A percentile compares a stretch with the other conserved stretches of the same genome.
phyloP scores from a whole-genome alignment of 345 rosid species.

The Eucalyptus sideroxylon region DNA sequence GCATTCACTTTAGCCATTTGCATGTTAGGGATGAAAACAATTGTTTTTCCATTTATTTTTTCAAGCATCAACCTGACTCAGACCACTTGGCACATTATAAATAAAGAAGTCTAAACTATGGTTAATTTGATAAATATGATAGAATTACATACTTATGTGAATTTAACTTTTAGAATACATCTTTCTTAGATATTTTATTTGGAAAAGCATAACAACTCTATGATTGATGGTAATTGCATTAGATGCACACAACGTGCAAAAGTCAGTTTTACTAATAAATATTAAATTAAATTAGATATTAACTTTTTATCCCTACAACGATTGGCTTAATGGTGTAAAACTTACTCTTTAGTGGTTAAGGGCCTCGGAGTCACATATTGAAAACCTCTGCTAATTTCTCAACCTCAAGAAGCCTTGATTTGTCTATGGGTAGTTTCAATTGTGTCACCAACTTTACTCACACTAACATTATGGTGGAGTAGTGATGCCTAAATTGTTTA shows the following conservation, averaged over 20 bases:
- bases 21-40: too few relatives aligned
- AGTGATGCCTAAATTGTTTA: too few relatives aligned
- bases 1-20: too few relatives aligned
- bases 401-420: neutral
- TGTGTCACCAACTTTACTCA: neutral
- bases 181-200: neutral
- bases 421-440: neutral
- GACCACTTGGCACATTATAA: neutral
- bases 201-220: neutral
- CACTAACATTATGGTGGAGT: neutral
- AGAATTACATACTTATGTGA: neutral
- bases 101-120: too few relatives aligned
- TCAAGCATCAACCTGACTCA: too few relatives aligned
- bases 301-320: neutral
- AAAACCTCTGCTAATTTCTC: neutral
- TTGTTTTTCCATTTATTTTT: too few relatives aligned
- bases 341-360: neutral
- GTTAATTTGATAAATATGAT: neutral
- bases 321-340: neutral
- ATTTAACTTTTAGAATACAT: neutral
- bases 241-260: neutral
- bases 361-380: neutral
- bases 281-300: neutral
- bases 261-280: neutral
- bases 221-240: neutral